These are phyloP conservation scores for Kazachstania taianensis DNA, from an alignment of 805 yeast species.

Conservation along the genomic window DNA sequence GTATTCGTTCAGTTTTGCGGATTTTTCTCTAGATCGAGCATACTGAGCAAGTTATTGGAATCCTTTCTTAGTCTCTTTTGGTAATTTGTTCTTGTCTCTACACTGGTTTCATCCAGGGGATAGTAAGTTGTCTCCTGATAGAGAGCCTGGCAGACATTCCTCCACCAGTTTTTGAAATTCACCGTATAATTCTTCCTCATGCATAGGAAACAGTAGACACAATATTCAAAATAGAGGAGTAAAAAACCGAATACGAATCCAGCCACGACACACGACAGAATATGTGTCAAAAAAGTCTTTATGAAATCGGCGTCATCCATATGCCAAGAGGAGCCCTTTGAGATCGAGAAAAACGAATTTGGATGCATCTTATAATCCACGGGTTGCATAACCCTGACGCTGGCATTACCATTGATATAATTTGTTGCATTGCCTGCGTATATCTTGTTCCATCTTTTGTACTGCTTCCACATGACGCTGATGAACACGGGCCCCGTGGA, in stretches of 20 bases:
- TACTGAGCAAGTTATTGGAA: conserved; percentile 2
- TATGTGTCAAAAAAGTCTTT: conserved; percentile 61
- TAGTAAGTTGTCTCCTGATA: neutral
- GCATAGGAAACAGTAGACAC: conserved; percentile 30
- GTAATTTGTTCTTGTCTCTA: too few relatives aligned
- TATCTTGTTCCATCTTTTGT: conserved; percentile 58
- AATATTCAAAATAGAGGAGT: conserved; percentile 36
- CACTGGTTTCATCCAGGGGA: too few relatives aligned
- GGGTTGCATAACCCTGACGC: conserved; percentile 58
- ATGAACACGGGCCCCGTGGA: conserved; percentile 86
- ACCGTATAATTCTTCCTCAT: conserved; percentile 4
- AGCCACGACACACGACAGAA: conserved; percentile 55
- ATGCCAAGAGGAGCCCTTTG: conserved; percentile 90
- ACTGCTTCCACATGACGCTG: conserved; percentile 77
- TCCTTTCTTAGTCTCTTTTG: conserved; percentile 6
- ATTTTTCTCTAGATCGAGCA: conserved; percentile 4
- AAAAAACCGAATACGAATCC: conserved; percentile 51
- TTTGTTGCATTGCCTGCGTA: conserved; percentile 30
- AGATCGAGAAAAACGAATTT: conserved; percentile 56
- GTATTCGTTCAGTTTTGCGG: too few relatives aligned
- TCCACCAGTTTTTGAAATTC: neutral
- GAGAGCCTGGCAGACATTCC: neutral
- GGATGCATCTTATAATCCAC: conserved; percentile 52
- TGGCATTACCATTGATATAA: conserved; percentile 13
- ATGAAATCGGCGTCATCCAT: conserved; percentile 73